Evolutionary conservation across 345 rosid species (phyloP), one percentile per base, ranked within the genome.

Genomic region (Pseudoturritis turrita): DNA sequence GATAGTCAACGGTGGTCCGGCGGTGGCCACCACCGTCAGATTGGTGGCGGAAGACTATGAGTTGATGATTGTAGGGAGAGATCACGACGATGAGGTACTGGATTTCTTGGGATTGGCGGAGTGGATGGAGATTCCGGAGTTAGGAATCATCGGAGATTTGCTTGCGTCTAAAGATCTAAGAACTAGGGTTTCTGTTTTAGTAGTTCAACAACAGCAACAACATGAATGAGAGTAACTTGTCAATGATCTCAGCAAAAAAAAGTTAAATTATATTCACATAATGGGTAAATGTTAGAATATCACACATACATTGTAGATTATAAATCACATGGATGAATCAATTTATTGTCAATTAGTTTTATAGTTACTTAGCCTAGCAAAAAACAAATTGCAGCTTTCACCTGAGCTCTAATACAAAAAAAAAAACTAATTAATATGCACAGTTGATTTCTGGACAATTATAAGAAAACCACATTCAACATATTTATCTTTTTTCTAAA

Each of bases 91-190:
- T 1, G 63, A 50, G 2, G 74, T 56, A 2, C 54, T 72, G 3
- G 84, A 83, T 53, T 82, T 80, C 6, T 44, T 56, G 0, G 94
- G 94, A 0, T 75, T 88, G 29, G 72, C 47, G 1, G 68, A 81
- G 69, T 90, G 95, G 95, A 84, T 74, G 49, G 97, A 90, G 63
- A 68, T 81, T 47, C 86, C 90, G 0, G 95, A 90, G 70, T 78
- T 90, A 31, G 95, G 95, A 17, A 7, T 82, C n/a, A 21, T 90
- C 0, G 90, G 95, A 33, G 97, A 90, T 74, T 54, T 87, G 50
- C 83, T 88, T 31, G 86, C 91, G 12, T 83, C 94, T 7, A 52
- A 60, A 3, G 96, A 88, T 77, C 10, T 83, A 22, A 15, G 35
- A 5, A 23, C 75, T 45, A 76, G 43, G 60, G 81, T 66, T 45